Base-by-base conservation (phyloP, 2,329 filamentous ascomycete species). In the Fusarium solani-melongenae region DNA sequence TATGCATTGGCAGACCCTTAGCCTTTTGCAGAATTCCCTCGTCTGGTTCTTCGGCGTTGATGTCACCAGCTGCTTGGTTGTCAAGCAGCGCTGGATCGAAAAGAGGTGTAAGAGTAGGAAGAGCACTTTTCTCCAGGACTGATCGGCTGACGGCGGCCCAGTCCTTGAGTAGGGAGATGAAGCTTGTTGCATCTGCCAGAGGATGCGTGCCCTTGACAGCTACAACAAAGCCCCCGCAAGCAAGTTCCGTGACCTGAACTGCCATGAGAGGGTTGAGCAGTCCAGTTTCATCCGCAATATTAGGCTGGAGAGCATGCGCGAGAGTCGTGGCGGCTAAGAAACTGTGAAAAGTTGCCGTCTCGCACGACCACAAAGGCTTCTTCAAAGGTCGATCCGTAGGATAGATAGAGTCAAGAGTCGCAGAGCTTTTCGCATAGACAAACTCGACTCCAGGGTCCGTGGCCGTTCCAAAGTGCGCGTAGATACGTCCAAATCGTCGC, bases 371-470 rank as follows among this genome's bases (percentile, higher is more conserved):
- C 12, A 63, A 15, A 2, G 59, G 66, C 2, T 75, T 64, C 0
- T 60, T 49, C 0, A 20, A 39, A 2, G 20, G 39, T 10, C 73
- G 66, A 4, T 60, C 22, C 2, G 20, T 12, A 4, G 77, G 62
- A 57, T 77, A 68, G 3, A 77, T 36, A 3, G 61, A 53, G 0
- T 69, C 57, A 1, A 77, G 33, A 1, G 70, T 67, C 2, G 41
- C 22, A 6, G 65, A 31, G n/a, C 75, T 76, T 12, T 41, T 55
- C 2, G 72, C 68, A 11, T 46, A 14, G 1, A 71, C 29, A 3
- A 76, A 74, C 5, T 79, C 76, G 1, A 77, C 74, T 1, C 77
- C 77, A 8, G 71, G 72, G 14, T 78, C 76, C 0, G 64, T 6
- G 0, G 7, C 6, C 1, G 69, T 69, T 20, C 77, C 76, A 12